Evolutionary conservation across 164 flowering plant genomes (phyloP).

Genomic region (Taxillus chinensis): DNA sequence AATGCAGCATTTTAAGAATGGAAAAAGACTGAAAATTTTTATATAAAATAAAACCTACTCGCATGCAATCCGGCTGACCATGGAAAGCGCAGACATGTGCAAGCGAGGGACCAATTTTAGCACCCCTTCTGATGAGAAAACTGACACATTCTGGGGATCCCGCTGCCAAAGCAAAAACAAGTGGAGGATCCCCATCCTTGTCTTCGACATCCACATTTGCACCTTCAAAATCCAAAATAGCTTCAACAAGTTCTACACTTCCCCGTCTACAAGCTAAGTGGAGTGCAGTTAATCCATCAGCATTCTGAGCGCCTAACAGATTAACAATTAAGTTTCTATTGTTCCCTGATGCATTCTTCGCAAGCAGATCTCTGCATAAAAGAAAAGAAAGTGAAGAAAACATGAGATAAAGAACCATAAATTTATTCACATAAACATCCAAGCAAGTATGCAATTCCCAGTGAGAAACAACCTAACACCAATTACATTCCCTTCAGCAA

Average conservation of each 20-base stretch:
- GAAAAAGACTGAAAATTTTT: background rate
- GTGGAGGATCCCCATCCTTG: conserved; percentile 97
- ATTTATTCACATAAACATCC: background rate
- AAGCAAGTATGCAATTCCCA: background rate
- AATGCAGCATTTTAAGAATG: background rate
- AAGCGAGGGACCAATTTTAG: conserved; percentile 94
- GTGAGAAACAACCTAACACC: conserved; percentile 68
- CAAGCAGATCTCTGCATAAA: conserved; percentile 56
- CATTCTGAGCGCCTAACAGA: conserved; percentile 77
- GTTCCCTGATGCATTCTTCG: conserved; percentile 59
- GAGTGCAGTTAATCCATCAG: conserved; percentile 94
- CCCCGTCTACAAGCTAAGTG: conserved; percentile 98
- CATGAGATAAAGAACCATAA: background rate
- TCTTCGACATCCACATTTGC: conserved; percentile 85
- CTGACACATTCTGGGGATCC: conserved; percentile 94
- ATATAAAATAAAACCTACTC: conserved; percentile 40
- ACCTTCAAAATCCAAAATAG: conserved; percentile 61
- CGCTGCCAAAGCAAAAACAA: conserved; percentile 97
- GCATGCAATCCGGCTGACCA: conserved; percentile 99
- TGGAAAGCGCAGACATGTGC: conserved; percentile 99
- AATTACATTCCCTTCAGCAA: conserved; percentile 68
- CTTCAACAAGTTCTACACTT: conserved; percentile 71
- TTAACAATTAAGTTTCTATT: conserved; percentile 29
- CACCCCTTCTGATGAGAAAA: conserved; percentile 62
- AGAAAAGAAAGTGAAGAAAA: background rate